Evolutionary conservation across 2,329 filamentous ascomycete genomes (phyloP).

Genomic region (Fusarium penzigii): DNA sequence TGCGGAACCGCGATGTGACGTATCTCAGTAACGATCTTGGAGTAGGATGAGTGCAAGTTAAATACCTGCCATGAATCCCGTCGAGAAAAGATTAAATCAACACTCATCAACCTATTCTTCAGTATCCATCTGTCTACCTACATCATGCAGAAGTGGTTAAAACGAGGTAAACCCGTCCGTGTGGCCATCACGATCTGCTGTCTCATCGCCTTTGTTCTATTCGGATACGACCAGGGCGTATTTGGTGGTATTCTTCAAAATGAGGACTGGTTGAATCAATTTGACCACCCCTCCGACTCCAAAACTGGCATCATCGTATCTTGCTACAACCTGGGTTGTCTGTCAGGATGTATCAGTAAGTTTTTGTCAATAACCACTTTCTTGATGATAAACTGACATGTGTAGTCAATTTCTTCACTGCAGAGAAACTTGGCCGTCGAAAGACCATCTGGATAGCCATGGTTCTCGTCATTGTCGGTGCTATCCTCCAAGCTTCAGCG

Average conservation of each 20-base stretch:
- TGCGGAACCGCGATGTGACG: too few species aligned
- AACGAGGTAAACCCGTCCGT: conserved; percentile 26
- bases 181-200: conserved; percentile 22
- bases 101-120: too few species aligned
- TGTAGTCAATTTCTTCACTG: conserved; percentile 46
- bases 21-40: too few species aligned
- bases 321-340: conserved; percentile 43
- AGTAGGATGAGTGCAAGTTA: too few species aligned
- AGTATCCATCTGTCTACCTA: too few species aligned
- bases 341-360: conserved; percentile 39
- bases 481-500: conserved; percentile 55
- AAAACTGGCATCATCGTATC: conserved; percentile 33
- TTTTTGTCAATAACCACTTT: conserved; percentile 44
- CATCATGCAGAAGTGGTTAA: conserved; percentile 25
- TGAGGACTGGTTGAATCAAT: conserved; percentile 41
- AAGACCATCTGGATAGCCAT: conserved; percentile 58
- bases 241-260: conserved; percentile 50
- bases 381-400: too few species aligned
- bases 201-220: conserved; percentile 29
- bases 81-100: too few species aligned
- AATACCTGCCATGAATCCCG: too few species aligned
- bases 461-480: conserved; percentile 57
- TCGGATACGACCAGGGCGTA: conserved; percentile 51
- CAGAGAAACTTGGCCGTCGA: conserved; percentile 50
- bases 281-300: conserved; percentile 27